Base-by-base conservation (phyloP, 1,284 basidiomycete species). In the Puccinia horiana region DNA sequence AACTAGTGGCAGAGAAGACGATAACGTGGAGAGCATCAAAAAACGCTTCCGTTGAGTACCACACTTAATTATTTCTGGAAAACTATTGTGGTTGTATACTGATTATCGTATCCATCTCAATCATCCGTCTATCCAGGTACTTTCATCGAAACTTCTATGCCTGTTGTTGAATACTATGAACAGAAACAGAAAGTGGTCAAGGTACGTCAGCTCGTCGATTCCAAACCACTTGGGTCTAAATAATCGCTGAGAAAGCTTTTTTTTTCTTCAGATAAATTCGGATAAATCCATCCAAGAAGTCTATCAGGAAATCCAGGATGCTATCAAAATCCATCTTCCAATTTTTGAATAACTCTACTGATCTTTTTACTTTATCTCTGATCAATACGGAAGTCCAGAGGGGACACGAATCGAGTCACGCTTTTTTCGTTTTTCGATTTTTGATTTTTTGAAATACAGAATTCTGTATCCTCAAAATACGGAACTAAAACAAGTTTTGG, bases 1-100 rank as follows among this genome's bases (percentile, higher is more conserved):
- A 90, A 99, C 96, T 0, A 95, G 93, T 83, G 96, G 97, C 26
- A 90, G 97, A 42, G 94, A 94, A 85, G 97, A 99, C 86, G 97
- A 99, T 87, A 99, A 99, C 87, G 90, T 89, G 32, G 95, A 98
- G 88, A 95, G 92, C 86, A 98, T 99, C 88, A 93, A 91, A 88
- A 99, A 99, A 89, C 93, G 97, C 18, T 98, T 99, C 90, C 89
- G 94, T 93, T 86, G 73, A 92, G 89, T 2, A 18, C 14, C 70
- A 47, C 12, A 49, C 40, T 42, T 70, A 70, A 40, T 63, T 18
- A 20, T 61, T 14, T 16, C 26, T n/a, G n/a, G n/a, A n/a, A n/a
- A n/a, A n/a, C n/a, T n/a, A n/a, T n/a, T n/a, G n/a, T n/a, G n/a
- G n/a, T n/a, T n/a, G n/a, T n/a, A n/a, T 37, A 40, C 76, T 18